Percentiles rank a stretch among this genome's conserved stretches.
phyloP scores from a whole-genome alignment of 768 basidiomycete species.

The Galerina marginata region DNA sequence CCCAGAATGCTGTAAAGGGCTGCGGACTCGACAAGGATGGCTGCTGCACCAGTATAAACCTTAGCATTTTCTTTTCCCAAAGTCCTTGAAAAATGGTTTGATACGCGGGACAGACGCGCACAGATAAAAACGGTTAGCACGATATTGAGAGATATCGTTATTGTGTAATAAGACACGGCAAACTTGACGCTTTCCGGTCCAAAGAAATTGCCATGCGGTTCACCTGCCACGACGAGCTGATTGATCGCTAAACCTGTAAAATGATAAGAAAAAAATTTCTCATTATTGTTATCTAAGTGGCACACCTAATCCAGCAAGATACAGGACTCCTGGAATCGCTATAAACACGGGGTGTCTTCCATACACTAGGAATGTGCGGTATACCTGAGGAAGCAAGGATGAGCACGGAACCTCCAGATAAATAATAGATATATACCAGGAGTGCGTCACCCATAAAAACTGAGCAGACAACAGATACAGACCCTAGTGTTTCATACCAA shows the following conservation, averaged over 20 bases:
- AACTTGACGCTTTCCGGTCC: constrained; percentile 38
- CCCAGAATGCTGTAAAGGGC: constrained; percentile 42
- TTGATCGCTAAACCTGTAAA: constrained; percentile 37
- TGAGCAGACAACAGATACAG: constrained; percentile 27
- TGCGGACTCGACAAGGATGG: constrained; percentile 46
- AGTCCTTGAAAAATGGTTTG: constrained; percentile 26
- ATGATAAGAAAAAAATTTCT: neutral
- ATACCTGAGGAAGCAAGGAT: constrained; percentile 22
- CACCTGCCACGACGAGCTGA: constrained; percentile 39
- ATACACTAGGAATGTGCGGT: constrained; percentile 33
- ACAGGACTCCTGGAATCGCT: constrained; percentile 27
- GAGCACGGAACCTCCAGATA: neutral
- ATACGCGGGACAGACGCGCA: constrained; percentile 38
- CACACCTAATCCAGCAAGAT: constrained; percentile 31
- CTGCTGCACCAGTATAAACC: constrained; percentile 40
- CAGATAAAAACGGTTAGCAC: constrained; percentile 46
- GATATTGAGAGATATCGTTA: constrained; percentile 46
- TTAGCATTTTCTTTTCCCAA: constrained; percentile 36
- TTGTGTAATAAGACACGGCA: constrained; percentile 42
- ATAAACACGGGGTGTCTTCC: constrained; percentile 24
- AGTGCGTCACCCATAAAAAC: constrained; percentile 36
- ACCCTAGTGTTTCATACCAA: constrained; percentile 34
- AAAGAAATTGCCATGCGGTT: constrained; percentile 44
- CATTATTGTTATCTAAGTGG: neutral
- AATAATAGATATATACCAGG: constrained; percentile 19